A percentile compares a stretch with the other conserved stretches of the same genome.
Evolutionary conservation across 2,329 filamentous ascomycete species (phyloP).

Genomic region (Monosporascus sp.): DNA sequence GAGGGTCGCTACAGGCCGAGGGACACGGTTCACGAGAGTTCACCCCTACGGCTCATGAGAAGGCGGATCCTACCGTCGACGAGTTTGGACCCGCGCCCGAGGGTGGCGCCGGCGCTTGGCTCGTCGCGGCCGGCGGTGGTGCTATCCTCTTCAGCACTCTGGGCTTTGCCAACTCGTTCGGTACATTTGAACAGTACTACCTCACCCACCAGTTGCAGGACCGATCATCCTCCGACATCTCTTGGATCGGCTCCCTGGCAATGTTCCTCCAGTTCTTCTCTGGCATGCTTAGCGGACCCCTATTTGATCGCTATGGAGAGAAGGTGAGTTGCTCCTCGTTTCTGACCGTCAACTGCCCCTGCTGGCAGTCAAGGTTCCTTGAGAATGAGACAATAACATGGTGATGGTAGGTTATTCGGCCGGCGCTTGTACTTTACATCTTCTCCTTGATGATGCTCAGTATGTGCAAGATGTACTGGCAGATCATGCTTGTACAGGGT

Average conservation of each 20-base stretch:
- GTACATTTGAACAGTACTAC: slow-evolving; percentile 32
- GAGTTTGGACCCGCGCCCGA: slow-evolving; percentile 13
- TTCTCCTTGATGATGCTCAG: slow-evolving; percentile 39
- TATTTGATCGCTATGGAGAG: slow-evolving; percentile 34
- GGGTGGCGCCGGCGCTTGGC: slow-evolving; percentile 25
- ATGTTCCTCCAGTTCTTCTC: slow-evolving; percentile 25
- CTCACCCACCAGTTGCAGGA: slow-evolving; percentile 20
- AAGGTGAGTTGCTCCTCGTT: too few species aligned
- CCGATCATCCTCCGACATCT: slow-evolving; percentile 23
- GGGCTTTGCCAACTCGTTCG: slow-evolving; percentile 34
- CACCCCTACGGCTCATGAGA: too few species aligned
- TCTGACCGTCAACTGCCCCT: too few species aligned
- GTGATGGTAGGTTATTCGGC: slow-evolving; percentile 31
- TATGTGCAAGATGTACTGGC: slow-evolving; percentile 42
- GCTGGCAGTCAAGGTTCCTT: too few species aligned
- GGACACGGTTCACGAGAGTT: too few species aligned
- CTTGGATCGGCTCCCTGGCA: slow-evolving; percentile 33
- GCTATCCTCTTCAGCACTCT: slow-evolving; percentile 27
- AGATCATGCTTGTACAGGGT: slow-evolving; percentile 48
- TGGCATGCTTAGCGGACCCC: slow-evolving; percentile 25
- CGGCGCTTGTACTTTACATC: slow-evolving; percentile 29
- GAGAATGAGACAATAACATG: slow-evolving; percentile 5
- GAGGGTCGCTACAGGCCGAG: too few species aligned
- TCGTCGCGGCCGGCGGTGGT: slow-evolving; percentile 17
- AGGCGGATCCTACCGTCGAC: too few species aligned